Evolutionary conservation across 23 red algal species (phyloP), one percentile per base, ranked within the genome.

Genomic region (Chondrus crispus): DNA sequence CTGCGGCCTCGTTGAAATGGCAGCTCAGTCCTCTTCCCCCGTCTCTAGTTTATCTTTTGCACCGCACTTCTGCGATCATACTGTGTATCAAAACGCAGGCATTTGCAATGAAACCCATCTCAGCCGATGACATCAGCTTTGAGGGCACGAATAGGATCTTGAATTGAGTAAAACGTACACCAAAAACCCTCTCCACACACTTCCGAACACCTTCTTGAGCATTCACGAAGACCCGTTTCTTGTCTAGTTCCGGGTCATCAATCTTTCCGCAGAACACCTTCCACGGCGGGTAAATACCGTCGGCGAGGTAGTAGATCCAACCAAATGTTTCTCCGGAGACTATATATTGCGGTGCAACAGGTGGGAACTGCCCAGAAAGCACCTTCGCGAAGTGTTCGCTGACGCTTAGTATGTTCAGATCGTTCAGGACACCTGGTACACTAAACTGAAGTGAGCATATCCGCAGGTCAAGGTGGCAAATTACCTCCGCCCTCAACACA

Each of bases 61-160:
- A n/a, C n/a, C n/a, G n/a, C n/a, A n/a, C n/a, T n/a, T 73, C 60
- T 47, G 74, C 58, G 46, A 72, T 72, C 84, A 73, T 88, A 38
- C 74, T 88, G 62, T 88, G 84, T 38, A 72, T 88, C 30, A 26
- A 68, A 5, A 75, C 84, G 74, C 84, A 88, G 11, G 57, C 84
- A 28, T 29, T 72, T 3, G 63, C 84, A 0, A 88, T 19, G 46
- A 43, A 72, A 36, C 52, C 7, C 84, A 75, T 88, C 42, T 72
- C 49, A 2, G 55, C 57, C 6, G 48, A 7, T 4, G 9, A 0
- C 84, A 26, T 47, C 13, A 32, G 74, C 84, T 73, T 24, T 0
- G 36, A 68, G 18, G 84, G 62, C 30, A 88, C 74, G 44, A 88
- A 88, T 18, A 74, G 32, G 24, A 51, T 12, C 2, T 50, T 73